Evolutionary conservation across 352 stramenopile genomes (phyloP).

Genomic region (Detonula confervacea): DNA sequence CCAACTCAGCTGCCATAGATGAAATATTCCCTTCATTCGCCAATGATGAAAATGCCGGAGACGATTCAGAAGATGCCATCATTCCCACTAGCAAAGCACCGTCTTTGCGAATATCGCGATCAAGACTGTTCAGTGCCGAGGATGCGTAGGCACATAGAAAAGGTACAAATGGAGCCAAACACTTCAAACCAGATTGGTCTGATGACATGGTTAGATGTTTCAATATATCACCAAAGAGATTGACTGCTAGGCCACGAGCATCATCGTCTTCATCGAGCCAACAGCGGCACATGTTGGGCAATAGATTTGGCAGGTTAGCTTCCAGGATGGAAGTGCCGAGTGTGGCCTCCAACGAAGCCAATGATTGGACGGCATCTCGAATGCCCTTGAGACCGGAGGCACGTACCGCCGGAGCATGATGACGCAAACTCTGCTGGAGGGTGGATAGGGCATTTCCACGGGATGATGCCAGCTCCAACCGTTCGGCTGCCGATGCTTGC

Average conservation of each 20-base stretch:
- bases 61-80: conserved; percentile 49
- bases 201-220: conserved; percentile 26
- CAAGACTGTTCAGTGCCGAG: conserved; percentile 81
- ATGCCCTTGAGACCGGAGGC: conserved; percentile 71
- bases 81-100: conserved; percentile 63
- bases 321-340: conserved; percentile 43
- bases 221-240: conserved; percentile 62
- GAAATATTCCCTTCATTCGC: conserved; percentile 13
- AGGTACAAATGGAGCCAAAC: conserved; percentile 66
- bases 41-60: conserved; percentile 59
- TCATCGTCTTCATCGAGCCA: conserved; percentile 79
- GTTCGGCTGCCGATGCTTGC: conserved; percentile 17
- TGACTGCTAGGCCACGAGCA: conserved; percentile 61
- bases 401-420: conserved; percentile 70
- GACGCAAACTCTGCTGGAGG: conserved; percentile 61
- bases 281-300: conserved; percentile 67
- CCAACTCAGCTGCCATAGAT: conserved; percentile 36
- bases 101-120: conserved; percentile 64
- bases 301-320: conserved; percentile 66
- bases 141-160: conserved; percentile 73
- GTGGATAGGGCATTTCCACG: conserved; percentile 69
- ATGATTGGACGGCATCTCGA: conserved; percentile 64
- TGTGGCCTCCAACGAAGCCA: conserved; percentile 22
- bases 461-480: conserved; percentile 57
- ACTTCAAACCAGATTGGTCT: conserved; percentile 43